Base-by-base conservation (phyloP, 225 moss, liverwort and hornwort genomes). In the Polytrichum commune region DNA sequence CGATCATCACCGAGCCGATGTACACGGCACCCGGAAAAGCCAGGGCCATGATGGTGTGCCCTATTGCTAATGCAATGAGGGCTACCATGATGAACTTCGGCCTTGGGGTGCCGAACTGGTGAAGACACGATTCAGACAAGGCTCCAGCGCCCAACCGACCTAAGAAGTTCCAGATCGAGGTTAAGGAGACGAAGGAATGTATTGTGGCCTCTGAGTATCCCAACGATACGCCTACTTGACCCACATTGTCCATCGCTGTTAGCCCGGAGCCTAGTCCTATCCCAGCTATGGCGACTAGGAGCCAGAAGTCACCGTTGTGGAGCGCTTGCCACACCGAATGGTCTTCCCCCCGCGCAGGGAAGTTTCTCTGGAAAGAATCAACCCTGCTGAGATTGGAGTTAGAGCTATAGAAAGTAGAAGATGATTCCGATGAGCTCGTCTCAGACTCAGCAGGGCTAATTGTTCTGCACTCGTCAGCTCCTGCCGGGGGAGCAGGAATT, bases 171-270 rank as follows among this genome's bases (percentile, higher is more conserved):
- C 81, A 88, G 29, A 88, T 88, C 3, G 81, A 82, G 28, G 84
- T 66, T 79, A 88, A 68, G 25, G 84, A 79, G 1, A 88, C 88
- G 58, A 80, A 84, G 3, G 84, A 75, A 9, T 62, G 74, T 26
- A 84, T 65, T 0, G 79, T 56, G 19, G 74, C 61, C 8, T 72
- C 66, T 4, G 79, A 35, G 67, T 84, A 88, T 0, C 88, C 84
- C 6, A 88, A 65, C 19, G 88, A 88, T 5, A 67, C 64, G 0
- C 88, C 84, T 1, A 88, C 76, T 68, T 88, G 88, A 2, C 79
- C 84, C 2, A 88, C 76, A 71, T 88, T 88, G 70, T 88, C 88
- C 76, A 88, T 88, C 6, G 84, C 88, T 16, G 84, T 88, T 7
- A 88, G 64, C 0, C 88, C 88, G 2, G 81, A 79, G 2, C 88